Conservation (phyloP, 768 basidiomycete genomes). For the Podaxis sp. region DNA sequence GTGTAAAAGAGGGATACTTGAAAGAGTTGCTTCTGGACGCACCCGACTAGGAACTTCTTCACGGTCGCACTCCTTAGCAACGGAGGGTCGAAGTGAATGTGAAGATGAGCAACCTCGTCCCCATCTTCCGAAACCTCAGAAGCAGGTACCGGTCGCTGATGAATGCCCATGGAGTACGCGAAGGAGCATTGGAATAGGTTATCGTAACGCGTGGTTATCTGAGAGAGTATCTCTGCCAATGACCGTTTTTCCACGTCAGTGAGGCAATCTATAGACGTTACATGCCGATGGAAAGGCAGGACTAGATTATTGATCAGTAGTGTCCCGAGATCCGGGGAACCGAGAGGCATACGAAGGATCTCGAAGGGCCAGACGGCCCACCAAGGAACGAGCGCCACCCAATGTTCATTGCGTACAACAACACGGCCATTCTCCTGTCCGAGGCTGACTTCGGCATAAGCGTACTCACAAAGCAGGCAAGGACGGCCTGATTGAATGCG, state of each 20-base stretch:
- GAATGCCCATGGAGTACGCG: slow-evolving; percentile 93
- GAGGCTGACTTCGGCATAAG: slow-evolving; percentile 54
- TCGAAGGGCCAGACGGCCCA: slow-evolving; percentile 98
- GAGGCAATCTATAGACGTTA: slow-evolving; percentile 67
- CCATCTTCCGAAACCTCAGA: slow-evolving; percentile 34
- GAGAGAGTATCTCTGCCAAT: slow-evolving; percentile 67
- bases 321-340: not conserved
- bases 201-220: slow-evolving; percentile 67
- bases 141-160: slow-evolving; percentile 71
- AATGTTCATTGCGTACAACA: slow-evolving; percentile 70
- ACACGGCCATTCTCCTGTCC: slow-evolving; percentile 46
- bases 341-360: slow-evolving; percentile 52
- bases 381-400: slow-evolving; percentile 88
- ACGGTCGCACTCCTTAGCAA: slow-evolving; percentile 79
- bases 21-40: slow-evolving; percentile 23
- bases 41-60: slow-evolving; percentile 90
- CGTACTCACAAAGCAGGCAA: slow-evolving; percentile 81
- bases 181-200: slow-evolving; percentile 85
- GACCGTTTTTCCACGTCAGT: slow-evolving; percentile 55
- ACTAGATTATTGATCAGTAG: slow-evolving; percentile 39
- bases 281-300: slow-evolving; percentile 74
- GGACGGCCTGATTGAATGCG: slow-evolving; percentile 40
- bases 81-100: slow-evolving; percentile 86
- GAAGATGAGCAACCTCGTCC: slow-evolving; percentile 70
- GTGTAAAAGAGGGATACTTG: slow-evolving; percentile 7